phyloP scores from a whole-genome alignment of 2,329 filamentous ascomycete species.

The Aspergillus candidus region DNA sequence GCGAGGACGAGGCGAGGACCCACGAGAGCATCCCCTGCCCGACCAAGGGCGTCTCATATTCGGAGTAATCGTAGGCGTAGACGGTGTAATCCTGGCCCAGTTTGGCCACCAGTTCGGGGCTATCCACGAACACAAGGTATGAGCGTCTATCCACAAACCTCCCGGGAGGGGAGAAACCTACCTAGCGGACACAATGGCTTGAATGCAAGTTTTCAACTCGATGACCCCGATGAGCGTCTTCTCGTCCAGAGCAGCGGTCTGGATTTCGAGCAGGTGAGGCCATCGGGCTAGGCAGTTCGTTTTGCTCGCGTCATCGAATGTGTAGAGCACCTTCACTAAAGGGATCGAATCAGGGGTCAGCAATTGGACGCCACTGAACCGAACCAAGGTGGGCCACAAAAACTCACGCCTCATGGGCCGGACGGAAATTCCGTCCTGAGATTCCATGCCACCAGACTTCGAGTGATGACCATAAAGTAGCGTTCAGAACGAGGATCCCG shows the following conservation, averaged over 20 bases:
- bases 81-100: slow-evolving; percentile 82
- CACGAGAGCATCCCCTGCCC: slow-evolving; percentile 93
- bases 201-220: slow-evolving; percentile 78
- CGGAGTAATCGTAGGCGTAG: slow-evolving; percentile 94
- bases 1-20: slow-evolving; percentile 59
- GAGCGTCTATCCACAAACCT: not conserved
- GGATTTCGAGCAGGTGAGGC: slow-evolving; percentile 71
- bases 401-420: slow-evolving; percentile 64
- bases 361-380: not conserved
- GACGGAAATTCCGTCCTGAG: slow-evolving; percentile 50
- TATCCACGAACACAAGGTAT: slow-evolving; percentile 33
- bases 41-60: slow-evolving; percentile 85
- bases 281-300: slow-evolving; percentile 84
- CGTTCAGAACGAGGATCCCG: not conserved
- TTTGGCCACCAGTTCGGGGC: slow-evolving; percentile 76
- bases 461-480: slow-evolving; percentile 24
- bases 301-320: slow-evolving; percentile 83
- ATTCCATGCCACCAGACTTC: slow-evolving; percentile 34
- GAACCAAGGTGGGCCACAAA: not conserved
- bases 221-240: slow-evolving; percentile 76
- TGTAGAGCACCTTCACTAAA: slow-evolving; percentile 92
- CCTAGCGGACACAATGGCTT: slow-evolving; percentile 66
- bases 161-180: slow-evolving; percentile 25
- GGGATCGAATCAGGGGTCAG: slow-evolving; percentile 16
- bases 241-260: slow-evolving; percentile 75